Conservation (phyloP, 1,284 basidiomycete species). For the Puccinia polysora region DNA sequence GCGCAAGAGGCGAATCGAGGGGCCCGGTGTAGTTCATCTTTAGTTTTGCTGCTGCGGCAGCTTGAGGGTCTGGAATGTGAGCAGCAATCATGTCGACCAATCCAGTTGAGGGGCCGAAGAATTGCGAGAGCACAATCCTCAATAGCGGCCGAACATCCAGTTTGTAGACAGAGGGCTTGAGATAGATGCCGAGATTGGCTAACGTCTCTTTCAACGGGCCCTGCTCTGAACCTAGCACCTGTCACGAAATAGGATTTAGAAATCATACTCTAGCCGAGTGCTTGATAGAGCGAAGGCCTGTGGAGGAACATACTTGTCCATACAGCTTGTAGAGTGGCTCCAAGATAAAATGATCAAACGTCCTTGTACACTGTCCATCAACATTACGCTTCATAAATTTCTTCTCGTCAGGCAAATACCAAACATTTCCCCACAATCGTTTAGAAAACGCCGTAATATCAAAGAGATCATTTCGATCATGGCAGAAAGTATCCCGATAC, state of each 20-base stretch:
- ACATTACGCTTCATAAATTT: constrained; percentile 82
- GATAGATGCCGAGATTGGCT: constrained; percentile 70
- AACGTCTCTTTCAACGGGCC: constrained; percentile 76
- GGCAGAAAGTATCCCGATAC: constrained; percentile 87
- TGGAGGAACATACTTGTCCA: constrained; percentile 58
- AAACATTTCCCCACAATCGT: constrained; percentile 97
- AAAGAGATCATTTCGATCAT: constrained; percentile 54
- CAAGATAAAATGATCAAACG: constrained; percentile 93
- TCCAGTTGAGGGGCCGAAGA: constrained; percentile 80
- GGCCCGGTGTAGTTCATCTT: constrained; percentile 80
- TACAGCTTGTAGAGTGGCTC: constrained; percentile 98
- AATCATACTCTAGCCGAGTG: not conserved
- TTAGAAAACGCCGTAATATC: constrained; percentile 63
- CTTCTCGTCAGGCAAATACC: constrained; percentile 72
- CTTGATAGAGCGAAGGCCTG: not conserved
- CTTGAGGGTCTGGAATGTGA: constrained; percentile 77
- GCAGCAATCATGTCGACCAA: constrained; percentile 87
- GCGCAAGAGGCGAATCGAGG: constrained; percentile 69
- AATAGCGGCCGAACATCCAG: constrained; percentile 94
- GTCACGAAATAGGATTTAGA: constrained; percentile 45
- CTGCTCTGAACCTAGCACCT: constrained; percentile 87
- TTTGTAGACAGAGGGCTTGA: constrained; percentile 93
- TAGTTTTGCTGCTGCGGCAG: constrained; percentile 69
- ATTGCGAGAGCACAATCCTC: constrained; percentile 87
- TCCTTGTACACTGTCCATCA: constrained; percentile 74